Conservation (phyloP, 1,139 yeast species). For the Candida sanyaensis region DNA sequence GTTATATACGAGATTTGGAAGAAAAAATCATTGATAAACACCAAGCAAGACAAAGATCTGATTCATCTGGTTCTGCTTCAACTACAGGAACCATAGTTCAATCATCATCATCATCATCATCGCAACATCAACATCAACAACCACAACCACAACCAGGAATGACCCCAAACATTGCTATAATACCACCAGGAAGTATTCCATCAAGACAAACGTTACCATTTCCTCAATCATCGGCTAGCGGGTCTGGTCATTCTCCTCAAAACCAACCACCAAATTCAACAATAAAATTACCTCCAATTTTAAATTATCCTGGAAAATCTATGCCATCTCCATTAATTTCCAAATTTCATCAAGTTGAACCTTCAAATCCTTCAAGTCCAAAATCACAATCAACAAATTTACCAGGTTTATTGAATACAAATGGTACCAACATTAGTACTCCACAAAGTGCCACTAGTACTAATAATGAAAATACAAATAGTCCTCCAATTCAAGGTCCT, state of each 20-base stretch:
- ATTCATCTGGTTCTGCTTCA: neutral
- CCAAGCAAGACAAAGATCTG: neutral
- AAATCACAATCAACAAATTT: slow-evolving; percentile 14
- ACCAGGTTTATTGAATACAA: slow-evolving; percentile 16
- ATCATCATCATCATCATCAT: no score
- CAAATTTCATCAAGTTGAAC: slow-evolving; percentile 11
- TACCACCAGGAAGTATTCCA: neutral
- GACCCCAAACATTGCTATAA: neutral
- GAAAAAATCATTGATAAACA: slow-evolving; percentile 23
- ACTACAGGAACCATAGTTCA: neutral
- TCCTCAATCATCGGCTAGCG: slow-evolving; percentile 5
- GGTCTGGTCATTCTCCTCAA: slow-evolving; percentile 5
- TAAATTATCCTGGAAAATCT: slow-evolving; percentile 14
- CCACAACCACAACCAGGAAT: slow-evolving; percentile 7
- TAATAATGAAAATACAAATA: slow-evolving; percentile 16
- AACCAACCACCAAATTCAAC: slow-evolving; percentile 18
- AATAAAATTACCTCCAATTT: slow-evolving; percentile 18
- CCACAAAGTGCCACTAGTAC: neutral
- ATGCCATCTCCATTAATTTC: slow-evolving; percentile 7
- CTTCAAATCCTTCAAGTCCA: slow-evolving; percentile 24
- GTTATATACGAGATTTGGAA: slow-evolving; percentile 51
- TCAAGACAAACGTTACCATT: slow-evolving; percentile 3
- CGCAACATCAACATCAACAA: slow-evolving; percentile 4
- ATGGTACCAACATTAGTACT: neutral
- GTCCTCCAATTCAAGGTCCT: slow-evolving; percentile 47